Percentiles rank a stretch among this genome's conserved stretches.
phyloP scores from a whole-genome alignment of 768 basidiomycete species.

The Tricholoma terreum region DNA sequence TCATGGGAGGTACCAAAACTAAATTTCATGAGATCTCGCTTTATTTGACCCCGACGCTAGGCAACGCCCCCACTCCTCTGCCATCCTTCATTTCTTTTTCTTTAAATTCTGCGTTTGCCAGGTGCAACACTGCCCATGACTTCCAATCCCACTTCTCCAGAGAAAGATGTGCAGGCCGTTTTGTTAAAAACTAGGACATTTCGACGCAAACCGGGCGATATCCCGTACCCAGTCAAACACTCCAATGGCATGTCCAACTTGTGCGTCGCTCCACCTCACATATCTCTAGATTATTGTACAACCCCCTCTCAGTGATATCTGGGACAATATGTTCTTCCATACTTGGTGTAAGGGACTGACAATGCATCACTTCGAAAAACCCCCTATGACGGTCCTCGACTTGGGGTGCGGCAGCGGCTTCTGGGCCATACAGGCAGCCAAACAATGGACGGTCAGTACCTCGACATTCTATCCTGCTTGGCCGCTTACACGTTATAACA shows the following conservation, averaged over 20 bases:
- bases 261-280: slow-evolving; percentile 34
- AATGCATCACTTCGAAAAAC: slow-evolving; percentile 47
- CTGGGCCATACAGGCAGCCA: slow-evolving; percentile 71
- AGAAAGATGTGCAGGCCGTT: slow-evolving; percentile 46
- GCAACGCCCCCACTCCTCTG: background rate
- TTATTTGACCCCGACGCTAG: slow-evolving; percentile 8
- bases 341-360: slow-evolving; percentile 49
- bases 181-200: slow-evolving; percentile 38
- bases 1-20: slow-evolving; percentile 21
- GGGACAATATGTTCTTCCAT: slow-evolving; percentile 66
- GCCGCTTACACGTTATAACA: slow-evolving; percentile 18
- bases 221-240: slow-evolving; percentile 57
- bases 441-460: slow-evolving; percentile 55
- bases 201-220: slow-evolving; percentile 44
- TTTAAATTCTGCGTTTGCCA: slow-evolving; percentile 13
- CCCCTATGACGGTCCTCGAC: slow-evolving; percentile 57
- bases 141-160: slow-evolving; percentile 15
- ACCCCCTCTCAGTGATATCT: slow-evolving; percentile 57
- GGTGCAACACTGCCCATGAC: slow-evolving; percentile 18
- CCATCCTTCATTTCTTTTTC: slow-evolving; percentile 11
- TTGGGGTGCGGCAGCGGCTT: slow-evolving; percentile 70
- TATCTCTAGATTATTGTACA: background rate
- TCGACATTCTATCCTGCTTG: slow-evolving; percentile 1
- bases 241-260: slow-evolving; percentile 48
- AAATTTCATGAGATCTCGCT: slow-evolving; percentile 18